Percentiles rank a stretch among this genome's conserved stretches.
phyloP scores from a whole-genome alignment of 176 grass and related monocot genomes.

The Eleusine coracana region DNA sequence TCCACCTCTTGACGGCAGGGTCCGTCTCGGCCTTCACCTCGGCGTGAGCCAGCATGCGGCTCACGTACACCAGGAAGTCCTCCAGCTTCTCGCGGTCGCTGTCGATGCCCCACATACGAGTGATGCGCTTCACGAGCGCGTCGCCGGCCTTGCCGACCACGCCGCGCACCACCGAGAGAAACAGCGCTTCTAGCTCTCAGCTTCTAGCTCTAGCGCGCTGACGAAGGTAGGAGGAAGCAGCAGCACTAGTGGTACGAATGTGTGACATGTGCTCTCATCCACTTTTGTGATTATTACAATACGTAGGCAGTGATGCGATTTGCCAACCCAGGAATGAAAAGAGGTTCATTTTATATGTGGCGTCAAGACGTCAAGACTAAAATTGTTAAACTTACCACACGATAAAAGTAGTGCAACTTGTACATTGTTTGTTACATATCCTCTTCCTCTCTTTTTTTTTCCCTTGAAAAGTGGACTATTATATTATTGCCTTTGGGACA shows the following conservation, averaged over 20 bases:
- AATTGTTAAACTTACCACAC: too few species aligned
- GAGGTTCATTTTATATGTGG: too few species aligned
- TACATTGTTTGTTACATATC: too few species aligned
- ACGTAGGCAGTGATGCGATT: background rate
- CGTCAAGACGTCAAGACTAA: too few species aligned
- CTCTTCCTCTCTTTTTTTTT: too few species aligned
- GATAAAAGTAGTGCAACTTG: too few species aligned
- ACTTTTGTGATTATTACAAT: background rate
- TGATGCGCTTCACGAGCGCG: background rate
- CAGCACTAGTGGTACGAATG: too few species aligned
- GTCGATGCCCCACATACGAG: constrained; percentile 20
- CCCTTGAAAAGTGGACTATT: too few species aligned
- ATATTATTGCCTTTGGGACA: too few species aligned
- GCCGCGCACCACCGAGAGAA: background rate
- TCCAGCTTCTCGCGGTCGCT: background rate
- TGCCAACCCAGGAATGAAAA: too few species aligned
- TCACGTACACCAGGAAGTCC: background rate
- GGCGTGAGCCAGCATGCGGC: background rate
- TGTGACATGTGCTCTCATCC: too few species aligned
- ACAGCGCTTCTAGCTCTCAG: background rate
- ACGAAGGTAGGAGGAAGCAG: too few species aligned
- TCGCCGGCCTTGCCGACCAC: background rate
- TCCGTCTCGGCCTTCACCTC: constrained; percentile 4
- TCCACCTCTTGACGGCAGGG: background rate
- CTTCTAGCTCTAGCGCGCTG: background rate